Conservation (phyloP, 2,329 filamentous ascomycete genomes). For the Cladosporium sp. region DNA sequence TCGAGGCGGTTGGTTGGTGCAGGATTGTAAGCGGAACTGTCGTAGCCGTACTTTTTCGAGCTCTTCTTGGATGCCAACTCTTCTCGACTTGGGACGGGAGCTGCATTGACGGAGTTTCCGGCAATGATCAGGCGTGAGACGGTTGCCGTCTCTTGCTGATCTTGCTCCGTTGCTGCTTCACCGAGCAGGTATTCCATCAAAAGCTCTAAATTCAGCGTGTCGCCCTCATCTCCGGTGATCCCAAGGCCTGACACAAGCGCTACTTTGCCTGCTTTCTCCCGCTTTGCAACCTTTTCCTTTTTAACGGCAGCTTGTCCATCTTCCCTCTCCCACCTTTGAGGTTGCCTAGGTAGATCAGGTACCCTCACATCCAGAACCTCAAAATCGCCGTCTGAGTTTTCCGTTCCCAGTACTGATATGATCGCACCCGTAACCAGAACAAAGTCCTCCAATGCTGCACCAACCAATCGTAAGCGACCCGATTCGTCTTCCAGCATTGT, state of each 20-base stretch:
- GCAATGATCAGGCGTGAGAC: conserved; percentile 87
- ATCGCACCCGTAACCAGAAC: conserved; percentile 88
- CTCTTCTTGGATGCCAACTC: conserved; percentile 40
- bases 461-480: conserved; percentile 74
- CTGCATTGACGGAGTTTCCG: conserved; percentile 69
- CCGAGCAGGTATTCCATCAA: conserved; percentile 84
- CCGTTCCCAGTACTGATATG: conserved; percentile 88
- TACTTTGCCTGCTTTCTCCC: conserved; percentile 58
- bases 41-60: conserved; percentile 88
- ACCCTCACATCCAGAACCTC: conserved; percentile 87
- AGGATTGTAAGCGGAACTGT: conserved; percentile 80
- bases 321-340: conserved; percentile 68
- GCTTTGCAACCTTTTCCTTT: conserved; percentile 32
- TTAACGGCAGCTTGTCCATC: conserved; percentile 37
- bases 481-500: conserved; percentile 95
- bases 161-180: conserved; percentile 59
- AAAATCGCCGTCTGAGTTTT: conserved; percentile 86
- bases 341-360: conserved; percentile 77
- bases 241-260: conserved; percentile 84
- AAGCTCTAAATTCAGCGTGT: conserved; percentile 69
- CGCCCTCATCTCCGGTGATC: conserved; percentile 69
- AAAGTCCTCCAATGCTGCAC: conserved; percentile 59
- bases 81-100: conserved; percentile 41
- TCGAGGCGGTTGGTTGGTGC: conserved; percentile 79
- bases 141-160: conserved; percentile 54